phyloP scores from a whole-genome alignment of 306 rosid genomes.

The Prunus mira region DNA sequence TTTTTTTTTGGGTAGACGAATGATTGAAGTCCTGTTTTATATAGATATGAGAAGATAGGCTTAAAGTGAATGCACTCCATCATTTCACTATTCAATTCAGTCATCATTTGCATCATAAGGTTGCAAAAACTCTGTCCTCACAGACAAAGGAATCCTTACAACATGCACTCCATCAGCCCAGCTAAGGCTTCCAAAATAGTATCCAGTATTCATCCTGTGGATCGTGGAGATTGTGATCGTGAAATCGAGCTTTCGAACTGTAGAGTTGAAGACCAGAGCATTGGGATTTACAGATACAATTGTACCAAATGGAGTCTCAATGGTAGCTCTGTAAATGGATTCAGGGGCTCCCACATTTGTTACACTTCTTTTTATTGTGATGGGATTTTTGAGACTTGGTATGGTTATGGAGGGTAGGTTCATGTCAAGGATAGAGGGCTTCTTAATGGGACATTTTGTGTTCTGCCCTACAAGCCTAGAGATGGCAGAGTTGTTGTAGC shows the following conservation, averaged over 20 bases:
- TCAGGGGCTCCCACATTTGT: slow-evolving; percentile 36
- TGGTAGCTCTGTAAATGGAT: slow-evolving; percentile 28
- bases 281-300: slow-evolving; percentile 32
- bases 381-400: slow-evolving; percentile 30
- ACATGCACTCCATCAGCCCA: slow-evolving; percentile 45
- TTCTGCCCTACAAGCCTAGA: slow-evolving; percentile 24
- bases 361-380: slow-evolving; percentile 40
- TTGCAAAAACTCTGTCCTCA: slow-evolving; percentile 33
- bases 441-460: slow-evolving; percentile 32
- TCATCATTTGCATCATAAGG: slow-evolving; percentile 6
- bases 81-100: neutral
- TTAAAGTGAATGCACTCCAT: no score
- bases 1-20: no score
- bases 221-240: slow-evolving; percentile 19
- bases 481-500: slow-evolving; percentile 33
- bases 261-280: slow-evolving; percentile 37
- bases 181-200: slow-evolving; percentile 45
- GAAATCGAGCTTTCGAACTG: slow-evolving; percentile 30
- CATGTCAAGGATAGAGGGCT: slow-evolving; percentile 34
- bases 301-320: slow-evolving; percentile 40
- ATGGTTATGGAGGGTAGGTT: slow-evolving; percentile 51
- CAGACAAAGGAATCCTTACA: slow-evolving; percentile 49
- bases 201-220: slow-evolving; percentile 29
- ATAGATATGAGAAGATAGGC: no score
- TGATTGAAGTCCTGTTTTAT: no score